Conservation (phyloP, 768 basidiomycete genomes). For the Leccinum sublutescens region DNA sequence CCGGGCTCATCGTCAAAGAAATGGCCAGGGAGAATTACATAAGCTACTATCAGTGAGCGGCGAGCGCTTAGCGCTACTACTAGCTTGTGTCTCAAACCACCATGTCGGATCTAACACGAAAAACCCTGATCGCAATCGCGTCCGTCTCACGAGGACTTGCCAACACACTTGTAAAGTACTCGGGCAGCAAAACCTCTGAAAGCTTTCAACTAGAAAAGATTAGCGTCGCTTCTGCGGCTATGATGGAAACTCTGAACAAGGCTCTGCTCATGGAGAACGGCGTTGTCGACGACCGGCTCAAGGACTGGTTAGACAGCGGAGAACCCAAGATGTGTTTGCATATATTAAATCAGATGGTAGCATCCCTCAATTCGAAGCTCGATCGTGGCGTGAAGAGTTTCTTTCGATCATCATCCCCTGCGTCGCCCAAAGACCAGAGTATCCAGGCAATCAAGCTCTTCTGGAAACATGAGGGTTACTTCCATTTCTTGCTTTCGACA, state of each 20-base stretch:
- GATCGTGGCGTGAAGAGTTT: not conserved
- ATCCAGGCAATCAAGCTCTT: slow-evolving; percentile 9
- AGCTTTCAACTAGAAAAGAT: slow-evolving; percentile 3
- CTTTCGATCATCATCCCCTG: not conserved
- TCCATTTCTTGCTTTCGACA: slow-evolving; percentile 13
- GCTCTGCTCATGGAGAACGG: not conserved
- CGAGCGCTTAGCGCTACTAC: too few species aligned
- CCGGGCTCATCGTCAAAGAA: too few species aligned
- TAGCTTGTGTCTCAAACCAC: too few species aligned
- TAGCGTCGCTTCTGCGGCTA: slow-evolving; percentile 1
- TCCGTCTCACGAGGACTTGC: slow-evolving; percentile 2
- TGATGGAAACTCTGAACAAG: slow-evolving; percentile 7
- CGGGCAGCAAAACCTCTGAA: slow-evolving; percentile 1
- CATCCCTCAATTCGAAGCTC: not conserved
- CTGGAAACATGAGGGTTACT: not conserved
- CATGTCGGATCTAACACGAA: too few species aligned
- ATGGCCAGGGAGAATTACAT: too few species aligned
- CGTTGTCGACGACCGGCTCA: slow-evolving; percentile 6
- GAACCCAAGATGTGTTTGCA: slow-evolving; percentile 7
- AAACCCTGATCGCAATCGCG: slow-evolving; percentile 1
- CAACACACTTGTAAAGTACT: not conserved
- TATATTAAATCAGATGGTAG: slow-evolving; percentile 11
- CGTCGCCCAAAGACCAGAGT: not conserved
- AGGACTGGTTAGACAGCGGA: slow-evolving; percentile 4
- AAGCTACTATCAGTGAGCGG: too few species aligned